phyloP scores from a whole-genome alignment of 2,329 filamentous ascomycete genomes.

The Paecilomyces sp. region DNA sequence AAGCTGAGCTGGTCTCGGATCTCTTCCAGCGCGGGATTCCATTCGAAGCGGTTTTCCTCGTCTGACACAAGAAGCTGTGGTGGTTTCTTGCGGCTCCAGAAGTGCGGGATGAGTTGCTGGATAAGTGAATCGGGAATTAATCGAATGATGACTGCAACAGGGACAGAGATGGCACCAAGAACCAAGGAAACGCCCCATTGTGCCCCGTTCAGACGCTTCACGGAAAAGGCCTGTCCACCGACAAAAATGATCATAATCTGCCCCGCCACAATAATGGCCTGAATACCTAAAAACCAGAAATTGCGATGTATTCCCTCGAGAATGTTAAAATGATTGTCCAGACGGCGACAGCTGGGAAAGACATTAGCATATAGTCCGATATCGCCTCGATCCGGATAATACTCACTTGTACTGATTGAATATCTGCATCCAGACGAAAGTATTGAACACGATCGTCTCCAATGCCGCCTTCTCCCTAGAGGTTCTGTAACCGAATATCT shows the following conservation, averaged over 20 bases:
- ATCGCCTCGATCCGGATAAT: background rate
- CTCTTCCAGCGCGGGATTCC: slow-evolving; percentile 56
- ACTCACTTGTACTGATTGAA: slow-evolving; percentile 44
- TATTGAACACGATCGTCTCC: slow-evolving; percentile 37
- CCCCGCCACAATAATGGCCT: slow-evolving; percentile 59
- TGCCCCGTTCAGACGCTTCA: slow-evolving; percentile 51
- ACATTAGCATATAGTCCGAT: background rate
- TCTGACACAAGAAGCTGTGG: slow-evolving; percentile 40
- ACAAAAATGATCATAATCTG: slow-evolving; percentile 68
- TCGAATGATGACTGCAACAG: slow-evolving; percentile 55
- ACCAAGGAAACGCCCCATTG: slow-evolving; percentile 67
- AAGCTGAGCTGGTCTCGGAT: slow-evolving; percentile 58
- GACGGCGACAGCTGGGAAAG: slow-evolving; percentile 26
- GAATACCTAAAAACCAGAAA: slow-evolving; percentile 52
- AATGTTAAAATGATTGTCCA: slow-evolving; percentile 39
- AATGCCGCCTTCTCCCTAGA: slow-evolving; percentile 16
- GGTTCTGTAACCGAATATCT: slow-evolving; percentile 23
- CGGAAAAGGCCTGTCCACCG: slow-evolving; percentile 61
- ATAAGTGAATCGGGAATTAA: slow-evolving; percentile 54
- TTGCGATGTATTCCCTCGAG: slow-evolving; percentile 37
- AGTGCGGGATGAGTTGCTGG: slow-evolving; percentile 32
- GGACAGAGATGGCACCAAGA: slow-evolving; percentile 60
- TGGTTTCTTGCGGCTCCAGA: slow-evolving; percentile 28
- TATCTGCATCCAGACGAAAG: slow-evolving; percentile 42
- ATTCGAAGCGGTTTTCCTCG: slow-evolving; percentile 42